Evolutionary conservation across 1,139 yeast species (phyloP).

Genomic region (Saccharomyces hybrid): DNA sequence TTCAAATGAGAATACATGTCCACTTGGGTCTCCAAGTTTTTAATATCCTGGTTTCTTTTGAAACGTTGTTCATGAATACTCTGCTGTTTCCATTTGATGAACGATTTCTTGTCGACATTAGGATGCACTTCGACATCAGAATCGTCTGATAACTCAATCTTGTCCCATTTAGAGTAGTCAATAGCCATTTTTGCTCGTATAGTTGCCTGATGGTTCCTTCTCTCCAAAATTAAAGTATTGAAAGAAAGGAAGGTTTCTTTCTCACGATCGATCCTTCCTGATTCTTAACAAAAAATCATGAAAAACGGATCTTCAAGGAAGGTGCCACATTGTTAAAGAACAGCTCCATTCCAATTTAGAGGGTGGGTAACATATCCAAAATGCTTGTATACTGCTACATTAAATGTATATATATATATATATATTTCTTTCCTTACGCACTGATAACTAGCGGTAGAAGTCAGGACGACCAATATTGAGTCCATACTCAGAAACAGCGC

Average conservation of each 20-base stretch:
- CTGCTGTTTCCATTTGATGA: slow-evolving; percentile 93
- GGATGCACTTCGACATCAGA: slow-evolving; percentile 97
- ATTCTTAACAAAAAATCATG: not conserved
- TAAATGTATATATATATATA: slow-evolving; percentile 2
- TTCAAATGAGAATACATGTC: slow-evolving; percentile 74
- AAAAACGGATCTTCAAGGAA: not conserved
- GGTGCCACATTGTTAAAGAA: not conserved
- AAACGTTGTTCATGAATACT: slow-evolving; percentile 91
- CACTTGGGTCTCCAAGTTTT: slow-evolving; percentile 61
- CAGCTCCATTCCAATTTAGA: not conserved
- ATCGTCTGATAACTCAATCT: slow-evolving; percentile 89
- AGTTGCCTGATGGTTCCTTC: not conserved
- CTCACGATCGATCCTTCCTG: not conserved
- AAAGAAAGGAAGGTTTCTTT: not conserved
- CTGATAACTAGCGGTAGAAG: slow-evolving; percentile 57
- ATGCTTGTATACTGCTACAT: not conserved
- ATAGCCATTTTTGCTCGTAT: slow-evolving; percentile 47
- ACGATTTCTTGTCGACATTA: slow-evolving; percentile 88
- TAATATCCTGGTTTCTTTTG: slow-evolving; percentile 69
- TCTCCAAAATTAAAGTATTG: not conserved
- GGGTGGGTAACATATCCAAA: not conserved
- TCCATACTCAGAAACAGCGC: slow-evolving; percentile 71
- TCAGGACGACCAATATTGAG: slow-evolving; percentile 86
- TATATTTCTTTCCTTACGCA: not conserved
- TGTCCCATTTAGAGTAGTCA: slow-evolving; percentile 97